Conservation (phyloP, 176 grass and related monocot species). For the Aegilops bicornis region DNA sequence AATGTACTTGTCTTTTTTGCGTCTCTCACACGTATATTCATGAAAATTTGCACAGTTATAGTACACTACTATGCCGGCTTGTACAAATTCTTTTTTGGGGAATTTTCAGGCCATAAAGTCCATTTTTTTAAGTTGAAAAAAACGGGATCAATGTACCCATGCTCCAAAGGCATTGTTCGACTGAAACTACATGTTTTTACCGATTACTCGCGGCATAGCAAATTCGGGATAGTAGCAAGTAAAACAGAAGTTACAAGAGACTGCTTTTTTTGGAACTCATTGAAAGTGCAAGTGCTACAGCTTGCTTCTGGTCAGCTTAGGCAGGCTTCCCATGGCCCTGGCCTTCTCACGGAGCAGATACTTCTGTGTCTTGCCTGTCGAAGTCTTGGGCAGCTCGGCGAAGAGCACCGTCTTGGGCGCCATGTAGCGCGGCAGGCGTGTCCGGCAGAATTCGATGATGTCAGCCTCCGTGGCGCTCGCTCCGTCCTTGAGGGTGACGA, state of each 20-base stretch:
- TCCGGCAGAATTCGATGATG: constrained; percentile 47
- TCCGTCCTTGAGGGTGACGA: constrained; percentile 53
- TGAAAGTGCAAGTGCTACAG: constrained; percentile 24
- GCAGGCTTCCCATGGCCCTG: constrained; percentile 57
- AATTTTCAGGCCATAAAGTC: too few species aligned
- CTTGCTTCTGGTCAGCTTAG: constrained; percentile 24
- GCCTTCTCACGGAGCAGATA: constrained; percentile 55
- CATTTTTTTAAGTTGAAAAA: too few species aligned
- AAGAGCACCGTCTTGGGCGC: constrained; percentile 55
- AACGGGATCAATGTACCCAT: too few species aligned
- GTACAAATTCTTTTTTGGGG: too few species aligned
- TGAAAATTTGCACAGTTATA: too few species aligned
- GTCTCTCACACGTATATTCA: too few species aligned
- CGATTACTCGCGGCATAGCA: too few species aligned
- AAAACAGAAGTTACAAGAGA: neutral
- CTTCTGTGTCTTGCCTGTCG: constrained; percentile 68
- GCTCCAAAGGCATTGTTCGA: too few species aligned
- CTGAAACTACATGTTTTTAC: too few species aligned
- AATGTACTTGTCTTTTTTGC: too few species aligned
- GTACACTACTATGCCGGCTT: too few species aligned
- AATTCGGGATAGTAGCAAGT: neutral
- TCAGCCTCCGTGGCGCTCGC: neutral
- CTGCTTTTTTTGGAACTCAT: neutral
- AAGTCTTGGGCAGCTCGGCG: constrained; percentile 58
- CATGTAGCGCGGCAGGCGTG: constrained; percentile 47